Evolutionary conservation across 2,329 filamentous ascomycete genomes (phyloP), one percentile per base, ranked within the genome.

Genomic region (Beauveria asiatica): DNA sequence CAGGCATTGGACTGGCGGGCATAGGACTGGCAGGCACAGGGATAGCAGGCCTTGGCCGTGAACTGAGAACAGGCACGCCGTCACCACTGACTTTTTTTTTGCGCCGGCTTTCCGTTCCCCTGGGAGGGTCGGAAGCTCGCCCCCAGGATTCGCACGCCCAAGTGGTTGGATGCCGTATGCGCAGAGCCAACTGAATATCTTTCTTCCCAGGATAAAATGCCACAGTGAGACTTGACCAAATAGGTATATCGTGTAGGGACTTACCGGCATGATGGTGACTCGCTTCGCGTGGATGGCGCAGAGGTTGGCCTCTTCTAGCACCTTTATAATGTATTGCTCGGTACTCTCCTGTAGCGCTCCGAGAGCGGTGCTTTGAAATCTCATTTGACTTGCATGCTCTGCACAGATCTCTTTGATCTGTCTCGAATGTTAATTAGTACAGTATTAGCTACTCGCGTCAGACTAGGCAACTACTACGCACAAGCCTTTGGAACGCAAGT

Each of bases 301-400:
- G 44, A 96, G 81, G 77, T 96, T 33, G 65, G 90, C 90, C 75
- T 96, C 91, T 73, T 97, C 92, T 70, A 97, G 97, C n/a, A 97
- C 80, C 71, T 96, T 92, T 62, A 97, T 89, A 67, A 97, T 82
- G 75, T 96, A 97, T 5, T 93, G 93, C 77, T 97, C 93, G n/a
- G 92, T 85, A 16, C 93, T 91, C 79, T 97, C 93, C 76, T 97
- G 93, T 3, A 97, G 81, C 13, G 93, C 93, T 70, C 89, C 85
- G 69, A 97, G 94, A 56, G 94, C 93, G 68, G 96, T 93, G 58
- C 90, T 95, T 78, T 97, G 94, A 92, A 94, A 99, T 67, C 93
- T 85, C 73, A 97, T 85, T 63, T 90, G 39, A 17, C 39, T 42
- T 42, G 16, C 39, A 7, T 42, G 39, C n/a, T 42, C 39, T 42